Conservation (phyloP, 1,284 basidiomycete species). For the Moniliophthora roreri region DNA sequence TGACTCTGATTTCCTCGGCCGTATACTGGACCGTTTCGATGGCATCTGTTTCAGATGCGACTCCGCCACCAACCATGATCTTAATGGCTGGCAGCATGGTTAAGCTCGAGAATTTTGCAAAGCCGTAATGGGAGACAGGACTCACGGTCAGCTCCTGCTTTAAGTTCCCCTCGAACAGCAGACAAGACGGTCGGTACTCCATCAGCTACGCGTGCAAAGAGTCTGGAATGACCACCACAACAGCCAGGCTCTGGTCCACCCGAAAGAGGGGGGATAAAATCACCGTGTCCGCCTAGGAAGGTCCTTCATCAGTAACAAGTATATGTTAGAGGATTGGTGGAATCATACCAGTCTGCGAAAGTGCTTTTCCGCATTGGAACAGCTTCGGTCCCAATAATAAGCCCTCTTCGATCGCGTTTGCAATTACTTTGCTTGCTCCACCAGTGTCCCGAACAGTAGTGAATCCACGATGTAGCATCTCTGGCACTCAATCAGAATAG, state of each 20-base stretch:
- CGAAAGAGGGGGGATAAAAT: slow-evolving; percentile 26
- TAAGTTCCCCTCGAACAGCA: slow-evolving; percentile 42
- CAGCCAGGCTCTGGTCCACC: slow-evolving; percentile 31
- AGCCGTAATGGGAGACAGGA: not conserved
- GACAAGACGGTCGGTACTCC: slow-evolving; percentile 40
- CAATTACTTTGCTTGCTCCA: slow-evolving; percentile 43
- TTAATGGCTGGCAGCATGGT: slow-evolving; percentile 29
- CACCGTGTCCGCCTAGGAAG: slow-evolving; percentile 39
- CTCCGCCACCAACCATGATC: slow-evolving; percentile 46
- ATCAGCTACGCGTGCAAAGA: slow-evolving; percentile 35
- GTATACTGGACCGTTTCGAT: slow-evolving; percentile 49
- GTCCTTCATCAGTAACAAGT: not conserved
- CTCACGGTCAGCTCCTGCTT: slow-evolving; percentile 41
- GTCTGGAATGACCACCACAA: slow-evolving; percentile 37
- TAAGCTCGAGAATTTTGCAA: not conserved
- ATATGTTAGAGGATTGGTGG: not conserved
- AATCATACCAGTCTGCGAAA: slow-evolving; percentile 50
- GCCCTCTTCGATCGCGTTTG: slow-evolving; percentile 41
- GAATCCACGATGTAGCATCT: slow-evolving; percentile 47
- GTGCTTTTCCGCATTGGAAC: slow-evolving; percentile 43
- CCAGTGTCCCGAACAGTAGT: slow-evolving; percentile 51
- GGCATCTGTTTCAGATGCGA: slow-evolving; percentile 41
- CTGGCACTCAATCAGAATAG: slow-evolving; percentile 14
- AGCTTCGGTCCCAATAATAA: slow-evolving; percentile 42
- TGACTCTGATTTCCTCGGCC: slow-evolving; percentile 43